Base-by-base conservation (phyloP, 345 rosid genomes). In the Dipteronia sinensis region DNA sequence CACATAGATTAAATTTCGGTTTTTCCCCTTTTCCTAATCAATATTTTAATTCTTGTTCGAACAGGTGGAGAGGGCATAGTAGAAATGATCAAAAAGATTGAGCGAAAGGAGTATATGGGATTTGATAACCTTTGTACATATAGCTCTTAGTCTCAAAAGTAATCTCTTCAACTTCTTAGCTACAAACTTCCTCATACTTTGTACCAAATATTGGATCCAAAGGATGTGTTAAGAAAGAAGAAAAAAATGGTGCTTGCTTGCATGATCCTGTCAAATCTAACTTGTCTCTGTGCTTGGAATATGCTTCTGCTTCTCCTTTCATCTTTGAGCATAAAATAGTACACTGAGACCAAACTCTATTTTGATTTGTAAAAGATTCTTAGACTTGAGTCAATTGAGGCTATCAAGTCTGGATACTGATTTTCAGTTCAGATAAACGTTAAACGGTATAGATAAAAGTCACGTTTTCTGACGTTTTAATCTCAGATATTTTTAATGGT, bases 51-150 rank as follows among this genome's bases (percentile, higher is more conserved):
- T 61, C 66, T 55, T 47, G 4, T 31, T 15, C 38, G 10, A 55
- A 69, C 74, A 86, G 88, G 86, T 23, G 86, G 86, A 8, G 75
- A 70, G n/a, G 88, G 86, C 67, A 62, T 86, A 69, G 86, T 22
- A n/a, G 47, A 81, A 47, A 71, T 83, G 85, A 66, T 86, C 31
- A 62, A 71, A 70, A 78, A 42, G 77, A 73, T 83, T 40, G 76
- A 83, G 46, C 59, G 65, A 17, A 74, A 83, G 7, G 78, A 81
- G 72, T 81, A 81, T 62, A 76, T 86, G 88, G 86, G 88, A 51
- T 81, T 86, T 44, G 83, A 83, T 0, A 72, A 70, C 72, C 67
- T 83, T 34, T 86, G 86, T 40, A 65, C 76, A 73, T 40, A n/a
- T 67, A 31, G 0, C 76, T 53, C 76, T 27, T 73, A 69, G 61